phyloP scores from a whole-genome alignment of 768 basidiomycete genomes.

The Agrocybe pediades region DNA sequence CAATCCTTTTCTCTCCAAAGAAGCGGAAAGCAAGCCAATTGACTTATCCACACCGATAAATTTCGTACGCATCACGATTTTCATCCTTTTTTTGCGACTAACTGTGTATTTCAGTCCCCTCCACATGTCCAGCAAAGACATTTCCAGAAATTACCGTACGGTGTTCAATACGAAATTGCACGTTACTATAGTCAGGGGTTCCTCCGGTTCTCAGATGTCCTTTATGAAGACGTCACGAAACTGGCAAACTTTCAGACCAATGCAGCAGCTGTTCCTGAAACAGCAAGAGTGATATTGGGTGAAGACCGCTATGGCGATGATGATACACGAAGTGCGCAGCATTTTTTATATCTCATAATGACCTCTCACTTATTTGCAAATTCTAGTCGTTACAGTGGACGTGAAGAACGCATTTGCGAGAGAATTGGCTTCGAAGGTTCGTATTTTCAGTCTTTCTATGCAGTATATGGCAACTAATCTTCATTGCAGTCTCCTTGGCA shows the following conservation, averaged over 20 bases:
- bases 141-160: conserved; percentile 39
- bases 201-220: conserved; percentile 32
- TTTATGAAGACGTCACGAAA: conserved; percentile 26
- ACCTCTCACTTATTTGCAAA: neutral
- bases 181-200: conserved; percentile 35
- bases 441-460: neutral
- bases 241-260: conserved; percentile 29
- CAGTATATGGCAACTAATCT: neutral
- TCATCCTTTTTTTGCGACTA: neutral
- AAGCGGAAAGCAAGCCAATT: neutral
- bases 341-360: neutral
- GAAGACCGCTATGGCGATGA: neutral
- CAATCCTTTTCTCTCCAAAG: conserved; percentile 15
- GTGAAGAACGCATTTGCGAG: conserved; percentile 35
- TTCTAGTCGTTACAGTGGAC: conserved; percentile 1
- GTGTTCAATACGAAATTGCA: conserved; percentile 57
- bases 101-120: conserved; percentile 21
- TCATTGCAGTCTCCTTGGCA: conserved; percentile 56
- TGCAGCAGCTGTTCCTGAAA: conserved; percentile 30
- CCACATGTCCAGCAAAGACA: conserved; percentile 16
- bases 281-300: conserved; percentile 14
- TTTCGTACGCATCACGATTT: conserved; percentile 10
- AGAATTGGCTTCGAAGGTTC: conserved; percentile 21
- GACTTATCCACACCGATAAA: conserved; percentile 15
- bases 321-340: neutral